phyloP scores from a whole-genome alignment of 2,329 filamentous ascomycete genomes.

The Phialophora chinensis region DNA sequence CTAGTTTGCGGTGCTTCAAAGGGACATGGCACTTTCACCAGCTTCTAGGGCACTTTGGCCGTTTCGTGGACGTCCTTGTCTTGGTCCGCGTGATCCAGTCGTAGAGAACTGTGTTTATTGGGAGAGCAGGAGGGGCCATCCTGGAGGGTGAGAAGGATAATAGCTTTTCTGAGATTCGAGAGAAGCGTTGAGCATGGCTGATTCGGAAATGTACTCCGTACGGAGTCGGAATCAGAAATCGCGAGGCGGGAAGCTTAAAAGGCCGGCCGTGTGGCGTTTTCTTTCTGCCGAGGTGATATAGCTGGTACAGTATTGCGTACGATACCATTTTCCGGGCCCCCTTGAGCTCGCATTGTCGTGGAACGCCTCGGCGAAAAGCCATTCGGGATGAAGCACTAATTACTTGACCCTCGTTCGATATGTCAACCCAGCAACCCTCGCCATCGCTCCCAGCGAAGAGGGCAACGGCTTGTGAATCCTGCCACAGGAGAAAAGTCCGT shows the following conservation, averaged over 20 bases:
- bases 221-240: background rate
- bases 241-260: background rate
- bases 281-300: background rate
- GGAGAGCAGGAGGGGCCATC: too few species aligned
- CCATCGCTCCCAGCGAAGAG: background rate
- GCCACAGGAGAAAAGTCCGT: conserved; percentile 22
- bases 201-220: too few species aligned
- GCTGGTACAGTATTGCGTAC: too few species aligned
- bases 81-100: too few species aligned
- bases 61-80: too few species aligned
- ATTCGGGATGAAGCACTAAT: background rate
- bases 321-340: background rate
- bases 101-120: too few species aligned
- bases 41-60: too few species aligned
- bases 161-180: too few species aligned
- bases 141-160: too few species aligned
- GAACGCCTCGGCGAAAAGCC: conserved; percentile 5
- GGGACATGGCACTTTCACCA: too few species aligned
- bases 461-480: conserved; percentile 14
- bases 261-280: background rate
- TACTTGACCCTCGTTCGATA: background rate
- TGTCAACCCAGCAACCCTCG: background rate
- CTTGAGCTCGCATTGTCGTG: background rate
- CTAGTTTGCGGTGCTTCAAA: too few species aligned
- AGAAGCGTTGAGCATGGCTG: too few species aligned